Evolutionary conservation across 208 protist genomes (phyloP), one percentile per base, ranked within the genome.

Genomic region (Trypanosomatidae sp.): DNA sequence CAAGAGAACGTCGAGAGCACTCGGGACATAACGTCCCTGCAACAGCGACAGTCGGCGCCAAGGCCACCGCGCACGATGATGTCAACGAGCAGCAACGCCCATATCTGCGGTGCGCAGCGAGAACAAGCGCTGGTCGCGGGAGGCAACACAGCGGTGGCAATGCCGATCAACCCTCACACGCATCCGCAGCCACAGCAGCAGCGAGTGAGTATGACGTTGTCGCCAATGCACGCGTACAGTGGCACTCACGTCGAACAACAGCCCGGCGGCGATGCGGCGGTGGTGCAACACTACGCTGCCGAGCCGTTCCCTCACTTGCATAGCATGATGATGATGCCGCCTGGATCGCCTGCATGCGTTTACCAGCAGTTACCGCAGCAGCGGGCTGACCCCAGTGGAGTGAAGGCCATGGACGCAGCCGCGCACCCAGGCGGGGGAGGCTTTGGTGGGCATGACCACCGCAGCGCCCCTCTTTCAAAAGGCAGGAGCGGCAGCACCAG

Each of bases 231-330:
- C 28, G 10, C n/a, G 44, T 12, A 53, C 33, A 19, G 44, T 10
- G 28, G 46, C 44, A 19, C 41, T 68, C n/a, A 30, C 25, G 44
- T 36, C 41, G 46, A 68, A 30, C 28, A 49, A 12, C 7, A 33
- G 43, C 17, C 44, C 41, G 0, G 64, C 46, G 64, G 64, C 8
- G 64, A 12, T 9, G 44, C 46, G 25, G n/a, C 13, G 25, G 64
- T 33, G n/a, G 64, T 17, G 55, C 50, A 62, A 25, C n/a, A 28
- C 39, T 44, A 50, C 46, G 25, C 41, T 36, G 46, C 46, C 5
- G 41, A 25, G 44, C 64, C 64, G 44, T 53, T 68, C 44, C 64
- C 64, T 41, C 64, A 68, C 44, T 10, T 68, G 44, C 64, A 68
- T 43, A 68, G 44, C 44, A 53, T 41, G 64, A 53, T 68, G 64